Base-by-base conservation (phyloP, 192 early-diverging fungal species). In the Allomyces macrogynus region DNA sequence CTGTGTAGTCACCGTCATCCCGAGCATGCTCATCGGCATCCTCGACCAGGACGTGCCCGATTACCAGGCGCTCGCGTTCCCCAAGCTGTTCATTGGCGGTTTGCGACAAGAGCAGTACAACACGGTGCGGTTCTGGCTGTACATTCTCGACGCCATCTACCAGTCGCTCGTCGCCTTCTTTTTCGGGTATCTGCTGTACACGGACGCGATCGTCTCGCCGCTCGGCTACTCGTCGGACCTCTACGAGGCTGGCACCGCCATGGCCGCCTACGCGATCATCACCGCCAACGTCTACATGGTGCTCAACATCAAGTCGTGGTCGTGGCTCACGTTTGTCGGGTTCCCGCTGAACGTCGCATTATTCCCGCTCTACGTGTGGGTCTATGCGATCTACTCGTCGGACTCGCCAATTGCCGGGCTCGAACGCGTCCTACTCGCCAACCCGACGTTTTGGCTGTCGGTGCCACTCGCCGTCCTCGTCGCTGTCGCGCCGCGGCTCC, bases 1-100 rank as follows among this genome's bases (percentile, higher is more conserved):
- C 3, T n/a, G 32, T 40, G 7, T 40, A 40, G 32, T 94, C 67
- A 91, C 93, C 18, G 82, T 84, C 23, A 71, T 57, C 8, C 49
- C 49, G 49, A 57, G 16, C 16, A 83, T 85, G 66, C 80, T 78
- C 16, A 69, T 82, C 24, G 84, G 90, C 49, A 79, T 88, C 2
- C 89, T 90, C 70, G 90, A 95, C 73, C 87, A 88, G 74, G 91
- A 94, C 70, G 72, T 94, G 25, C 74, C 78, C 25, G 81, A 82
- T 0, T 72, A 83, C 40, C 78, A 77, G 5, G 82, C 84, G 16
- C 75, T 89, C 27, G 74, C 80, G 7, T 78, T 85, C 65, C 91
- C 93, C 16, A 84, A 85, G 66, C 79, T 94, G 10, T 94, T 93
- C 72, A 80, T 77, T 24, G 78, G 80, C 64, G 88, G 90, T 25